Evolutionary conservation across 176 grass and related monocot species (phyloP).

Genomic region (Phoenix roebelenii): DNA sequence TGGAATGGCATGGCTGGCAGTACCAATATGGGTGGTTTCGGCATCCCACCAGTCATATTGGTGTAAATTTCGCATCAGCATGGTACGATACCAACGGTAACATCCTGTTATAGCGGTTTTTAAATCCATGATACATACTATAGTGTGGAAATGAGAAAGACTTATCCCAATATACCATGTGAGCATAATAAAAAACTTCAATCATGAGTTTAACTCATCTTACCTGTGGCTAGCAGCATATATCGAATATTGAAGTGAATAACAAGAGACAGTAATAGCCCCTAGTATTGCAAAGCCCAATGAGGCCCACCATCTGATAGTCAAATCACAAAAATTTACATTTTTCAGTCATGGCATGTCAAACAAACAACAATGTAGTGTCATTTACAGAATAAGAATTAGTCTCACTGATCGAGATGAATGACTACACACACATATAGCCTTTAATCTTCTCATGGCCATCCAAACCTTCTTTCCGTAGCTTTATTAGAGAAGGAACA

Average conservation of each 20-base stretch:
- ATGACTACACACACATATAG: conserved; percentile 93
- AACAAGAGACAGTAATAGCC: conserved; percentile 64
- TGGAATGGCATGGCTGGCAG: too few relatives aligned
- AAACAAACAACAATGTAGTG: conserved; percentile 3
- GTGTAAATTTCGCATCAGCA: too few relatives aligned
- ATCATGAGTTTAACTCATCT: conserved; percentile 3
- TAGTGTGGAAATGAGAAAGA: too few relatives aligned
- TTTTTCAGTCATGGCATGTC: too few relatives aligned
- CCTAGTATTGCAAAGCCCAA: conserved; percentile 77
- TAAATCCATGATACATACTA: too few relatives aligned
- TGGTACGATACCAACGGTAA: too few relatives aligned
- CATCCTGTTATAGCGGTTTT: too few relatives aligned
- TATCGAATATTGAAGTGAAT: conserved; percentile 92
- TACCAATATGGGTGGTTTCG: too few relatives aligned
- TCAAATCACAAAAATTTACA: conserved; percentile 25
- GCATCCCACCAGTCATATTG: too few relatives aligned
- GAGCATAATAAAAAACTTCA: conserved; percentile 18
- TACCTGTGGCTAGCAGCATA: conserved; percentile 87
- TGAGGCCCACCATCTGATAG: conserved; percentile 88
- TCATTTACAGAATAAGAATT: conserved; percentile 17
- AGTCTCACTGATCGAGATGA: conserved; percentile 61
- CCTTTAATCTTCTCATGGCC: conserved; percentile 98
- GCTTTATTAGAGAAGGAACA: conserved; percentile 88
- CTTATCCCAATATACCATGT: not conserved
- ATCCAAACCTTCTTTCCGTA: conserved; percentile 92